Evolutionary conservation across 1,139 yeast genomes (phyloP).

Genomic region (Taiozyma sp.): DNA sequence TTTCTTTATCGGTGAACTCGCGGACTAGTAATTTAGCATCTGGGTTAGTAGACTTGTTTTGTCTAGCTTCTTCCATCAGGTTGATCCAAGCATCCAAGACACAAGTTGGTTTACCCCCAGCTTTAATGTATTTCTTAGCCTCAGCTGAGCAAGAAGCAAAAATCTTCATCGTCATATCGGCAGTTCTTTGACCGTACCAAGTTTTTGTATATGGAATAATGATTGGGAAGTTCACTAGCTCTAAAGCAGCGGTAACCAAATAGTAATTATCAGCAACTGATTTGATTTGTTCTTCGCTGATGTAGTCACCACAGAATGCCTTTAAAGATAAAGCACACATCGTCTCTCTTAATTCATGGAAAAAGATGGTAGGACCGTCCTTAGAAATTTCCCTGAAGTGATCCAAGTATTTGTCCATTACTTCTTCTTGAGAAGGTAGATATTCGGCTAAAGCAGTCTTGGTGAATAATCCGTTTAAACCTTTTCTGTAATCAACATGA

Average conservation of each 20-base stretch:
- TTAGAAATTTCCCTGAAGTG: conserved; percentile 53
- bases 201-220: conserved; percentile 93
- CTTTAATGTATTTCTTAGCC: conserved; percentile 75
- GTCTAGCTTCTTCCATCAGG: conserved; percentile 75
- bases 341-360: conserved; percentile 92
- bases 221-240: conserved; percentile 95
- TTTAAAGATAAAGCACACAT: conserved; percentile 91
- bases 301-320: conserved; percentile 94
- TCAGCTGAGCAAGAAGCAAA: conserved; percentile 83
- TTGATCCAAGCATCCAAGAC: conserved; percentile 94
- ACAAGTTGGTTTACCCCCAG: conserved; percentile 79
- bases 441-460: conserved; percentile 78
- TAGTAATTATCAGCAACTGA: conserved; percentile 88
- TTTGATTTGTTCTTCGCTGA: conserved; percentile 84
- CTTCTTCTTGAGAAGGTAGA: conserved; percentile 76
- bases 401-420: conserved; percentile 78
- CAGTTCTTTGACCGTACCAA: conserved; percentile 94
- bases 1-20: conserved; percentile 85
- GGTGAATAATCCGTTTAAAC: conserved; percentile 86
- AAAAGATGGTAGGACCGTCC: conserved; percentile 67
- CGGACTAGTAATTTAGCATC: conserved; percentile 58
- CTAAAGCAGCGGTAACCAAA: conserved; percentile 90
- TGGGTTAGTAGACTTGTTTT: conserved; percentile 35
- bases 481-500: conserved; percentile 88
- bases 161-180: conserved; percentile 90